These are phyloP conservation scores for Neurospora pannonica DNA, from an alignment of 495 filamentous ascomycete species.

Conservation along the genomic window DNA sequence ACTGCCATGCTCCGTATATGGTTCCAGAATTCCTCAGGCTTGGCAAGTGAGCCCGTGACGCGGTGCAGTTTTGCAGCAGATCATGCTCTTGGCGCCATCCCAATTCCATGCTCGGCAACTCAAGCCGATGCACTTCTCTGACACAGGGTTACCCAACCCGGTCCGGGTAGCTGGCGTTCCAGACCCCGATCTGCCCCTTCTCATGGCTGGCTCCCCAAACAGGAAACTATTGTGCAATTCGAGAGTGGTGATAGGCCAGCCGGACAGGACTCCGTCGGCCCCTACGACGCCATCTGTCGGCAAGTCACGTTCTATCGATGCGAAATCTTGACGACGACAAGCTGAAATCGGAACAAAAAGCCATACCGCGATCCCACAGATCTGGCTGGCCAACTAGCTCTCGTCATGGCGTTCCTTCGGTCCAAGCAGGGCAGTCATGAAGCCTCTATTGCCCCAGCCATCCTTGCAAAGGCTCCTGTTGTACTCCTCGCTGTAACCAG, in stretches of 20 bases:
- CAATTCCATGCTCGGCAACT: constrained; percentile 16
- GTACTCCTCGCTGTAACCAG: not conserved
- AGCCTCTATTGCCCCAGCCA: not conserved
- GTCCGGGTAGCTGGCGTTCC: constrained; percentile 16
- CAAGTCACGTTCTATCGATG: not conserved
- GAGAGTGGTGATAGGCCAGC: not conserved
- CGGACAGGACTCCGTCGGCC: not conserved
- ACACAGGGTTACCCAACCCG: constrained; percentile 22
- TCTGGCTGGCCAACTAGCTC: not conserved
- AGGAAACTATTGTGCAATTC: not conserved
- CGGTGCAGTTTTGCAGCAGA: not conserved
- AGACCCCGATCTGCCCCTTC: constrained; percentile 2
- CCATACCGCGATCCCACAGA: not conserved
- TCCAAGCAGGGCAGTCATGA: not conserved
- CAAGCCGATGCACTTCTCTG: constrained; percentile 29
- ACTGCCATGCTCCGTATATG: not conserved
- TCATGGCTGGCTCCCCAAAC: not conserved
- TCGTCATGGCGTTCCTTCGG: not conserved
- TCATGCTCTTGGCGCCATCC: not conserved
- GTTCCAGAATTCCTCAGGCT: not conserved
- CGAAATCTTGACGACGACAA: not conserved
- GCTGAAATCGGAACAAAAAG: not conserved
- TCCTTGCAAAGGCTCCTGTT: not conserved
- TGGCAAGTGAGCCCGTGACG: not conserved
- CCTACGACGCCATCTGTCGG: not conserved